Evolutionary conservation across 2,329 filamentous ascomycete species (phyloP), one percentile per base, ranked within the genome.

Genomic region (Penicillium capsulatum): DNA sequence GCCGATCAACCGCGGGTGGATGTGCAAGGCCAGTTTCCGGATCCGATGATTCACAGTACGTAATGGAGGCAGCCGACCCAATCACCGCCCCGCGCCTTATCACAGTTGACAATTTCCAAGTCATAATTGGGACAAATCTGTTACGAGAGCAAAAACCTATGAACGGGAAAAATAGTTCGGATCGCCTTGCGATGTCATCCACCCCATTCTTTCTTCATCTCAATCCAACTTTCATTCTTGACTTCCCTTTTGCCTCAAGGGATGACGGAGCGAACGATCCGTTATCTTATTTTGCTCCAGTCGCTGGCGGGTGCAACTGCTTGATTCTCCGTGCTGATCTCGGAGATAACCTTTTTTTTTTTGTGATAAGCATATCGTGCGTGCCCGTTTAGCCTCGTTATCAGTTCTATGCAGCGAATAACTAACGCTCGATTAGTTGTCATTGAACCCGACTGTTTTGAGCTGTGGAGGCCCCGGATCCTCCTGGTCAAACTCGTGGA

Each of bases 31-130:
- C 19, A 22, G 5, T 22, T 22, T 22, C 19, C 19, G 19, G 9
- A 22, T 22, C 19, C 19, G 29, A 34, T 22, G n/a, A 28, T 45
- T 47, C 38, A 31, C 47, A 49, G 54, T 62, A 63, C 60, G 60
- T 64, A 64, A 64, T 63, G 48, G 41, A 35, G 35, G 24, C 30
- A 17, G 37, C 24, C 5, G 38, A 31, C 26, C 61, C 61, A 65
- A 64, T 64, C 57, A 63, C 45, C 17, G 30, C 8, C 10, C 4
- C 6, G 11, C 29, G 11, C 20, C 59, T 64, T 64, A 64, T 64
- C 61, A 35, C 37, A 31, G 48, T 37, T 50, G 50, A 54, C 52
- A 48, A 53, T 51, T 53, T 36, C 28, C 30, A 36, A 37, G 30
- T 32, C 36, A 41, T 50, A 50, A 53, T 54, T 50, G 14, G 33